Evolutionary conservation across 148 eudicot species (phyloP), one percentile per base, ranked within the genome.

Genomic region (Rhododendron williamsianum): DNA sequence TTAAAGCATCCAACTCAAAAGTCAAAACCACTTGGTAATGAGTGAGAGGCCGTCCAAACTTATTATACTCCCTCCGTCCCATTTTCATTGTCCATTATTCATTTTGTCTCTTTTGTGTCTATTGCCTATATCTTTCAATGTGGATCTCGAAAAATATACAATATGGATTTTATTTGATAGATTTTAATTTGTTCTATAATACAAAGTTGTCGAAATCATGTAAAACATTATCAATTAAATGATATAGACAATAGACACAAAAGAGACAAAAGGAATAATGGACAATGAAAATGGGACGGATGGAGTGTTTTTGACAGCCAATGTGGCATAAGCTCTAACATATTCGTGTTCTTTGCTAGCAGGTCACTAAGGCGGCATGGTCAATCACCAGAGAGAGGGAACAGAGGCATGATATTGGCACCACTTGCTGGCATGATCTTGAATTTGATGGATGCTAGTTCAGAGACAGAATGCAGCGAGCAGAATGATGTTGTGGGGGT

Each of bases 381-480:
- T 69, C 94, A 92, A 76, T 87, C 95, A 76, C 87, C 88, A 23
- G 98, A 96, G 81, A 96, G 92, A 89, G 89, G 91, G 60, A 93
- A 93, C 88, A 89, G 94, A 81, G 94, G 98, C 87, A 91, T 93
- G 96, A 91, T 96, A 87, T 92, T 94, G 78, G 98, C 98, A 84
- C 98, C 98, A 82, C 96, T 94, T 78, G 98, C 93, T 86, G 98
- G 98, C 83, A 94, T 96, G 83, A 89, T 96, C 73, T 87, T 94
- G 73, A 96, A 96, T 90, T 86, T 96, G 89, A 81, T 94, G 86
- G 98, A 94, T 91, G 92, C 93, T 76, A 91, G 90, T 78, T 84
- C 71, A 74, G 91, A 83, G 73, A 85, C 86, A 78, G 89, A 90
- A 72, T 58, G 79, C 83, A 87, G 77, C 13, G 87, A 91, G 81